These are phyloP conservation scores for Daldinia sp. DNA, from an alignment of 2,329 filamentous ascomycete species.

Conservation along the genomic window DNA sequence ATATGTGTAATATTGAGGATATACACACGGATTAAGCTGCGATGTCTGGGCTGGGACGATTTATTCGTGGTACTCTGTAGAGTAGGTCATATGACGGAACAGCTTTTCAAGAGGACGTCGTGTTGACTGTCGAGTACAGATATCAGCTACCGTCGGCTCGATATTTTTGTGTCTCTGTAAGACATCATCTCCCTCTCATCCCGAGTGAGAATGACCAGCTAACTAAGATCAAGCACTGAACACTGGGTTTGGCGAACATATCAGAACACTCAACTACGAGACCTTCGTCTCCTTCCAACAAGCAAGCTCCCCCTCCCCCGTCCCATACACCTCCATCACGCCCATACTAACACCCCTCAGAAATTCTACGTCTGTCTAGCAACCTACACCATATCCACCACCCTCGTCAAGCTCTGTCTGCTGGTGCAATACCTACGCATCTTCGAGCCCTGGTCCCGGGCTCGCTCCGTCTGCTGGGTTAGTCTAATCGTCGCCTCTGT, in stretches of 20 bases:
- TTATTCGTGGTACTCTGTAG: slow-evolving; percentile 48
- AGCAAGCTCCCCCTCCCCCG: slow-evolving; percentile 25
- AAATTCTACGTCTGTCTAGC: slow-evolving; percentile 47
- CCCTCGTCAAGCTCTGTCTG: slow-evolving; percentile 50
- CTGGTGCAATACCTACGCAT: slow-evolving; percentile 50
- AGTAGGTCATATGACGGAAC: slow-evolving; percentile 31
- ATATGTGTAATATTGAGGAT: slow-evolving; percentile 43
- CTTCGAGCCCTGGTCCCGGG: slow-evolving; percentile 39
- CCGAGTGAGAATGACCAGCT: not conserved
- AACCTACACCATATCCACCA: slow-evolving; percentile 47
- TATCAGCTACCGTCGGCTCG: slow-evolving; percentile 41
- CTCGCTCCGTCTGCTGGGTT: slow-evolving; percentile 38
- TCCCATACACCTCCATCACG: not conserved
- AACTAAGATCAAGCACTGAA: slow-evolving; percentile 30
- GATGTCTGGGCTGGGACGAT: slow-evolving; percentile 49
- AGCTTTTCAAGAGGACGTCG: not conserved
- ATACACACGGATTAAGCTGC: slow-evolving; percentile 43
- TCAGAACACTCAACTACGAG: slow-evolving; percentile 30
- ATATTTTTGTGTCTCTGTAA: slow-evolving; percentile 38
- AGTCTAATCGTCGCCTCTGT: slow-evolving; percentile 40
- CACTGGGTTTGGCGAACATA: slow-evolving; percentile 45
- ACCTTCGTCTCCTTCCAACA: slow-evolving; percentile 40
- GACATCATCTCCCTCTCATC: not conserved
- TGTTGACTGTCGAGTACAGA: slow-evolving; percentile 27
- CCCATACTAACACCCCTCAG: slow-evolving; percentile 31